These are phyloP conservation scores for Lyophyllum atratum DNA, from an alignment of 768 basidiomycete genomes.

Conservation along the genomic window DNA sequence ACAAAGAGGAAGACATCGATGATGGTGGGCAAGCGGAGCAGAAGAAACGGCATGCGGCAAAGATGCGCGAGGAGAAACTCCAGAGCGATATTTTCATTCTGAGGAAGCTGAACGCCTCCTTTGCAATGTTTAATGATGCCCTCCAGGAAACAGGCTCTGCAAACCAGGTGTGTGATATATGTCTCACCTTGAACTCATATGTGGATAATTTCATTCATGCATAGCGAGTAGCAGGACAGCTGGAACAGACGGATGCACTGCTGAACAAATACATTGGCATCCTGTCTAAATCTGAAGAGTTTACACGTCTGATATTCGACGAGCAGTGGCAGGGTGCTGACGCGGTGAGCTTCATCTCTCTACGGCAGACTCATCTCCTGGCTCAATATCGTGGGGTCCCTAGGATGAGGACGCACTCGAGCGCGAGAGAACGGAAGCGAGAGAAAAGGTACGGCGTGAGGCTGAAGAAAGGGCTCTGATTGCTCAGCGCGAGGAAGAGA, in stretches of 20 bases:
- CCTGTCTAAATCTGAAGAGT: constrained; percentile 68
- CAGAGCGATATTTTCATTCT: constrained; percentile 74
- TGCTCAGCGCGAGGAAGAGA: constrained; percentile 39
- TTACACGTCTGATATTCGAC: constrained; percentile 71
- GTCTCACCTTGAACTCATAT: neutral
- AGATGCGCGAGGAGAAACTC: constrained; percentile 65
- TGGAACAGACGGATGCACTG: constrained; percentile 71
- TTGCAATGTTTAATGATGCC: constrained; percentile 69
- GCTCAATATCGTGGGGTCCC: neutral
- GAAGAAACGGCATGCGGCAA: constrained; percentile 13
- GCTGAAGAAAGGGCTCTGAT: constrained; percentile 45
- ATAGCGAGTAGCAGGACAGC: constrained; percentile 65
- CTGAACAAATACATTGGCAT: constrained; percentile 76
- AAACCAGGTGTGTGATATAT: constrained; percentile 57
- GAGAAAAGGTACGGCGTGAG: constrained; percentile 41
- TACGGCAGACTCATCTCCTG: neutral
- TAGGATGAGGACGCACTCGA: constrained; percentile 65
- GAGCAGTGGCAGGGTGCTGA: constrained; percentile 78
- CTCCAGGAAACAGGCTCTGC: constrained; percentile 62
- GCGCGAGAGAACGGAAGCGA: constrained; percentile 47
- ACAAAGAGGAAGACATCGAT: constrained; percentile 3
- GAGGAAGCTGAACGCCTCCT: constrained; percentile 70
- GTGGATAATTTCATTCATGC: neutral
- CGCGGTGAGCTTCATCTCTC: constrained; percentile 45
- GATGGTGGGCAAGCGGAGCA: constrained; percentile 23